Conservation (phyloP, 2,329 filamentous ascomycete species). For the Exophiala aquamarina region DNA sequence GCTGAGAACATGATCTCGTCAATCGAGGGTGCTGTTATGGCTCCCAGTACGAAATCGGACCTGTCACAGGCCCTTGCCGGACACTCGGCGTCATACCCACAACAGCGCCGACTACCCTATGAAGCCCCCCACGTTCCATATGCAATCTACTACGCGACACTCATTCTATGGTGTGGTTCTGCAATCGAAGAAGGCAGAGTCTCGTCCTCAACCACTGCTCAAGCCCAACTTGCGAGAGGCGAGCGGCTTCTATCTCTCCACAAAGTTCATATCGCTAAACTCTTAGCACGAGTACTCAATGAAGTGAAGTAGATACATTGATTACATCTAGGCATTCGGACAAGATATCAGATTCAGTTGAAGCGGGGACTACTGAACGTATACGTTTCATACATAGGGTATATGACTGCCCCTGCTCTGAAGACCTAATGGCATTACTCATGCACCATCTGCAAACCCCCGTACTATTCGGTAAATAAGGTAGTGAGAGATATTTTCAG, state of each 20-base stretch:
- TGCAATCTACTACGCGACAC: conserved; percentile 12
- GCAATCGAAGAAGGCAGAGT: neutral
- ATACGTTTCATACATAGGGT: no score
- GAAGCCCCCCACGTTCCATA: conserved; percentile 17
- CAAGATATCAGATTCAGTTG: no score
- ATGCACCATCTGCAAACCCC: no score
- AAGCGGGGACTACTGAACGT: no score
- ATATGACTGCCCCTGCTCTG: no score
- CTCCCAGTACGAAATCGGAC: conserved; percentile 1
- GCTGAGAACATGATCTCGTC: conserved; percentile 12
- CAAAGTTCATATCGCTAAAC: conserved; percentile 18
- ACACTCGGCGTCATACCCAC: neutral
- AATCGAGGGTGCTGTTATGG: conserved; percentile 5
- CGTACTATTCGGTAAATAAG: no score
- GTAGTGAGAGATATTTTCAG: no score
- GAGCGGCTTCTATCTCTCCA: conserved; percentile 14
- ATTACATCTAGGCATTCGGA: no score
- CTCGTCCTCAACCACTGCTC: neutral
- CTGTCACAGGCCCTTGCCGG: neutral
- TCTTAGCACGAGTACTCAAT: conserved; percentile 10
- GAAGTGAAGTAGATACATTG: conserved; percentile 1
- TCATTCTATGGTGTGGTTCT: conserved; percentile 14
- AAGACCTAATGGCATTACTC: no score
- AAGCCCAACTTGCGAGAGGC: conserved; percentile 10
- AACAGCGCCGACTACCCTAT: conserved; percentile 9